phyloP scores from a whole-genome alignment of 257 asterid species.

The Striga asiatica region DNA sequence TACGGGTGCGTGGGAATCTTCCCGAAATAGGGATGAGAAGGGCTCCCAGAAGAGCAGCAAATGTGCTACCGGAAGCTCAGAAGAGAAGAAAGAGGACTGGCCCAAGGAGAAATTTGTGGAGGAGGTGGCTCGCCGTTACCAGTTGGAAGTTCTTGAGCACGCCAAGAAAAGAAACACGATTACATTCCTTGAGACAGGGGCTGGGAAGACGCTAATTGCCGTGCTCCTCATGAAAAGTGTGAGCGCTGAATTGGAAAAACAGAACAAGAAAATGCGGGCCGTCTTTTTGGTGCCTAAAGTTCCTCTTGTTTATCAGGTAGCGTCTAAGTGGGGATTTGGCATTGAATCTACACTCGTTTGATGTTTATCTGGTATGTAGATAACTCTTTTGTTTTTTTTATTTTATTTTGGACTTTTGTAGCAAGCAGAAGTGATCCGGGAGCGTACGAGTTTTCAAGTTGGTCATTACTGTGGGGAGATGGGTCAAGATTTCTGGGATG shows the following conservation, averaged over 20 bases:
- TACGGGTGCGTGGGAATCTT: conserved; percentile 73
- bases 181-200: conserved; percentile 97
- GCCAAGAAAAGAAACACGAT: conserved; percentile 84
- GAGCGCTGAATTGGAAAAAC: conserved; percentile 47
- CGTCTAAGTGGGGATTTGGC: conserved; percentile 3
- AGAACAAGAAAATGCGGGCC: conserved; percentile 76
- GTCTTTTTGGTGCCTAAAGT: conserved; percentile 98
- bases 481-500: conserved; percentile 99
- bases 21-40: conserved; percentile 43
- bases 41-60: conserved; percentile 27
- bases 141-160: conserved; percentile 95
- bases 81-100: conserved; percentile 40
- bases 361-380: conserved; percentile 13
- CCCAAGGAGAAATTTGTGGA: conserved; percentile 53
- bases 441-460: conserved; percentile 78
- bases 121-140: conserved; percentile 91
- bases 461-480: conserved; percentile 99
- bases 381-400: background rate
- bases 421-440: conserved; percentile 99
- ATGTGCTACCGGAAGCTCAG: conserved; percentile 20
- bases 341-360: background rate
- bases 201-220: conserved; percentile 94
- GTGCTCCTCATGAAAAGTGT: conserved; percentile 83
- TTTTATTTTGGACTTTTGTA: too few relatives aligned
- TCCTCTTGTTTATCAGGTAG: conserved; percentile 97